These are phyloP conservation scores for Camelina sativa DNA, from an alignment of 345 rosid species.

Conservation along the genomic window DNA sequence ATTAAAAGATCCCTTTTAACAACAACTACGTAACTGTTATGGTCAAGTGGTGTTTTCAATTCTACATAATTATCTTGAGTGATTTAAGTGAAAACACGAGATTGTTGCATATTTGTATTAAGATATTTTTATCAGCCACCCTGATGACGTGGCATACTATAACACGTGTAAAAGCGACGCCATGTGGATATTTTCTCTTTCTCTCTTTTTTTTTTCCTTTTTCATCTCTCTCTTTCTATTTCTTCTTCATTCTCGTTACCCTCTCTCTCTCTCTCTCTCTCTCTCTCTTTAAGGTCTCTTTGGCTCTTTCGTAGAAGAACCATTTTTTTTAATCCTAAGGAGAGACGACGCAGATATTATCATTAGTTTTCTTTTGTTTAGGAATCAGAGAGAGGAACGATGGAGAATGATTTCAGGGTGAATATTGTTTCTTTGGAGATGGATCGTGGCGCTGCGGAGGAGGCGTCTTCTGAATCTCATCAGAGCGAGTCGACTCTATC, in stretches of 20 bases:
- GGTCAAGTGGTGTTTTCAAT: background rate
- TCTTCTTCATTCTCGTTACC: background rate
- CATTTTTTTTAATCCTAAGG: background rate
- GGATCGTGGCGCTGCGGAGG: slow-evolving; percentile 45
- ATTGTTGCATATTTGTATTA: background rate
- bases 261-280: slow-evolving; percentile 10
- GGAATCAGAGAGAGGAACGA: slow-evolving; percentile 22
- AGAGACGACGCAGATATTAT: background rate
- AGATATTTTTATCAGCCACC: slow-evolving; percentile 51
- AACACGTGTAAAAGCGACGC: slow-evolving; percentile 72
- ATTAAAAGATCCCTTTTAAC: background rate
- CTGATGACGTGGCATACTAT: slow-evolving; percentile 50
- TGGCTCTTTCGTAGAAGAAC: slow-evolving; percentile 12
- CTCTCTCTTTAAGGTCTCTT: slow-evolving; percentile 19
- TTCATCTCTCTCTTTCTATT: background rate
- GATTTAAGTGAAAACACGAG: background rate
- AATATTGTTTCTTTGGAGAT: slow-evolving; percentile 36
- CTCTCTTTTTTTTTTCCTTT: background rate
- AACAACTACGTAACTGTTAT: background rate
- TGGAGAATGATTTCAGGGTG: slow-evolving; percentile 38
- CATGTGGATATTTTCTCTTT: slow-evolving; percentile 53
- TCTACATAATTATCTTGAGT: background rate
- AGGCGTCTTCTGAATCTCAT: slow-evolving; percentile 33
- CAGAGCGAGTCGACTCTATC: slow-evolving; percentile 43
- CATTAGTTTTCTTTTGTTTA: background rate